phyloP scores from a whole-genome alignment of 345 rosid genomes.

The Lepidium sativum region DNA sequence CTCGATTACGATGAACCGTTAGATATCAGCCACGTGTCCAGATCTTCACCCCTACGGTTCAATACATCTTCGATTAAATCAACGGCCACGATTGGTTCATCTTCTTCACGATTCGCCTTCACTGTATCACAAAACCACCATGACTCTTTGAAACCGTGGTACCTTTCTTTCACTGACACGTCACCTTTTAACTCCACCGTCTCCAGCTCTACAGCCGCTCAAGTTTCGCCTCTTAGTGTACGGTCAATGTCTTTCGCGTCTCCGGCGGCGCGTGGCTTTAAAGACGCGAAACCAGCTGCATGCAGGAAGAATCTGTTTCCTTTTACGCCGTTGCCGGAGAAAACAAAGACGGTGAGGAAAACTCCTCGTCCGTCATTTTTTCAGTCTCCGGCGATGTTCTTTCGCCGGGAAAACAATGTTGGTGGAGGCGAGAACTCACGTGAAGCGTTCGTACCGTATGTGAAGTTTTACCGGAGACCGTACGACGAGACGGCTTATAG shows the following conservation, averaged over 20 bases:
- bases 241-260: constrained; percentile 79
- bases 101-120: constrained; percentile 91
- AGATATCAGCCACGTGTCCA: constrained; percentile 50
- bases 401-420: constrained; percentile 52
- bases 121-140: constrained; percentile 49
- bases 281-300: constrained; percentile 9
- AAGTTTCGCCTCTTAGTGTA: constrained; percentile 57
- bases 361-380: constrained; percentile 83
- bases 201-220: constrained; percentile 38
- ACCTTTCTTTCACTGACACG: constrained; percentile 65
- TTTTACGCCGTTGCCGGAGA: constrained; percentile 76
- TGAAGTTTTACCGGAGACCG: constrained; percentile 69
- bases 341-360: constrained; percentile 33
- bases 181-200: constrained; percentile 39
- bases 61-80: constrained; percentile 52
- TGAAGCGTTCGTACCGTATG: constrained; percentile 67
- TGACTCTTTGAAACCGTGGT: constrained; percentile 89
- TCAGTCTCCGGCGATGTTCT: constrained; percentile 84
- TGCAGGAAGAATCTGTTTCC: constrained; percentile 51
- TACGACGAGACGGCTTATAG: constrained; percentile 90
- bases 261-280: constrained; percentile 41
- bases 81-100: constrained; percentile 62
- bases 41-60: constrained; percentile 71
- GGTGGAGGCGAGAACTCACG: constrained; percentile 49
- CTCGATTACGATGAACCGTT: constrained; percentile 62